phyloP scores from a whole-genome alignment of 2,329 filamentous ascomycete genomes.

The Westerdykella aurantiaca region DNA sequence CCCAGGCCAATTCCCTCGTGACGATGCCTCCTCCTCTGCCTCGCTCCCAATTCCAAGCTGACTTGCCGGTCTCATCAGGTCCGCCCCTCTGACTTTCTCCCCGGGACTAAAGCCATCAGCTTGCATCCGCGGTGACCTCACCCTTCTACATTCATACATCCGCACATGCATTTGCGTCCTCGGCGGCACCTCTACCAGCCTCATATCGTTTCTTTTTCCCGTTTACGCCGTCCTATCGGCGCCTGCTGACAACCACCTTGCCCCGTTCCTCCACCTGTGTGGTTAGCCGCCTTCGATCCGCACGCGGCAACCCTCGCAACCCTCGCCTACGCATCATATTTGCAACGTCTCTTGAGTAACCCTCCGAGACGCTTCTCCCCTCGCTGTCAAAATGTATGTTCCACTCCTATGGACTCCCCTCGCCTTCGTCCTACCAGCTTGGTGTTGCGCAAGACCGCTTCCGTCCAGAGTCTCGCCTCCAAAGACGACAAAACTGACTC shows the following conservation, averaged over 20 bases:
- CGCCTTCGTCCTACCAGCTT: constrained; percentile 21
- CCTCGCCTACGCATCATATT: constrained; percentile 27
- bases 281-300: constrained; percentile 23
- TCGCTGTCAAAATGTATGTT: constrained; percentile 35
- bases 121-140: constrained; percentile 19
- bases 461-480: constrained; percentile 31
- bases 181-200: constrained; percentile 14
- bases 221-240: constrained; percentile 20
- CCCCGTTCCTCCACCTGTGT: constrained; percentile 26
- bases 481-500: constrained; percentile 37
- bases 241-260: constrained; percentile 23
- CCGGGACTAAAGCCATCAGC: constrained; percentile 17
- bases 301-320: constrained; percentile 22
- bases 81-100: constrained; percentile 20
- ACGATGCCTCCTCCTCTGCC: constrained; percentile 25
- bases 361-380: constrained; percentile 14
- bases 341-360: constrained; percentile 18
- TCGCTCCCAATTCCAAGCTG: constrained; percentile 18
- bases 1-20: constrained; percentile 1
- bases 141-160: constrained; percentile 22
- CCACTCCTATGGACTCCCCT: constrained; percentile 31
- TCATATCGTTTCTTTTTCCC: constrained; percentile 18
- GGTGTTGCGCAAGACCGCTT: constrained; percentile 29
- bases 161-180: constrained; percentile 23
- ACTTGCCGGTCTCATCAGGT: constrained; percentile 14